These are phyloP conservation scores for Phytophthora agathidicida DNA, from an alignment of 352 stramenopile species.

Conservation along the genomic window DNA sequence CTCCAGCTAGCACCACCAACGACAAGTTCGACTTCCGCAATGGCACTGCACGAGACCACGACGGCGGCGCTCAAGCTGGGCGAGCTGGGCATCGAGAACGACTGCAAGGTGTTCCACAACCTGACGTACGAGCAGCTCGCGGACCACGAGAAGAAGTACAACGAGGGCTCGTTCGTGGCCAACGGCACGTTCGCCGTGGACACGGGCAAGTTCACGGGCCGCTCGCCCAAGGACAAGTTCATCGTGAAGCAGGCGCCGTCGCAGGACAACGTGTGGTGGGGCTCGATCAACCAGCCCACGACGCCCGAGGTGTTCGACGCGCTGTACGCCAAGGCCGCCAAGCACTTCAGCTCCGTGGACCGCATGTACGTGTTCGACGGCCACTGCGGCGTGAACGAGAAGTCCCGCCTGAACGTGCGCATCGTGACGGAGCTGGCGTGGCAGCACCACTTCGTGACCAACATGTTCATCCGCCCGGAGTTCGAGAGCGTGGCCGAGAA, in stretches of 20 bases:
- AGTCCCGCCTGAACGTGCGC: conserved; percentile 94
- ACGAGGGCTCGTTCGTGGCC: conserved; percentile 90
- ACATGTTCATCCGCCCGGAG: conserved; percentile 95
- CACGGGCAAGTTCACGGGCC: conserved; percentile 99
- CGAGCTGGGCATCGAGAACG: conserved; percentile 90
- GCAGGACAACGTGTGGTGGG: conserved; percentile 97
- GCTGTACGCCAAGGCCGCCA: conserved; percentile 93
- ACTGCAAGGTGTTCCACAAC: conserved; percentile 95
- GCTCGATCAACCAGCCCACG: conserved; percentile 96
- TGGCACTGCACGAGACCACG: conserved; percentile 69
- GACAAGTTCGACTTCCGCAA: conserved; percentile 10
- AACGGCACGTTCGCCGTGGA: conserved; percentile 96
- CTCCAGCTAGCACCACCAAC: conserved; percentile 45
- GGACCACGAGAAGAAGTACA: conserved; percentile 95
- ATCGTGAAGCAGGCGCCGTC: conserved; percentile 94
- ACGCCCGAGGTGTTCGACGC: conserved; percentile 95
- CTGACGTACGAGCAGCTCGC: conserved; percentile 96
- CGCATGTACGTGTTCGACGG: conserved; percentile 97
- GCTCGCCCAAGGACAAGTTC: conserved; percentile 98
- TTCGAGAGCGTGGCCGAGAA: conserved; percentile 85
- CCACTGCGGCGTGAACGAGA: conserved; percentile 94
- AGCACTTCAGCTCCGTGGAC: conserved; percentile 93
- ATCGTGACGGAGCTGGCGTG: conserved; percentile 98
- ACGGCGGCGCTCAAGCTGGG: conserved; percentile 68
- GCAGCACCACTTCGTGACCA: conserved; percentile 98